phyloP scores from a whole-genome alignment of 352 stramenopile genomes.

The Globisporangium nagaii region DNA sequence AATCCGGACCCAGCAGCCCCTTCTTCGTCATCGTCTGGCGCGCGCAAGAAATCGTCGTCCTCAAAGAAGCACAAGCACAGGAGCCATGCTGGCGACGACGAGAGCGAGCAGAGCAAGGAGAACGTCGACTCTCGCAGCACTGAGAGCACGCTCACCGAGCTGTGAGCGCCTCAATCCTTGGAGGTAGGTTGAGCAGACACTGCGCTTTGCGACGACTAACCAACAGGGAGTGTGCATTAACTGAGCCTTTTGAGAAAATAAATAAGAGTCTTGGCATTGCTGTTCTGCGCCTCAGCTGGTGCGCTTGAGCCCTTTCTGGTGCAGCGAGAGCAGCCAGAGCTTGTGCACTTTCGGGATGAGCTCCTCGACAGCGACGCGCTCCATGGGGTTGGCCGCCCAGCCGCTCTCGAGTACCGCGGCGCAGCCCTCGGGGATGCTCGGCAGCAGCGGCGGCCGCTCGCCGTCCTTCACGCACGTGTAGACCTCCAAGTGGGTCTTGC shows the following conservation, averaged over 20 bases:
- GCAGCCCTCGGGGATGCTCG: constrained; percentile 64
- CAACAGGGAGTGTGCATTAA: neutral
- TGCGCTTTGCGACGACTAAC: no score
- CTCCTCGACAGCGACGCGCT: constrained; percentile 68
- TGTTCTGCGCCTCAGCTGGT: constrained; percentile 23
- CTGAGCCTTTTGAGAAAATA: neutral
- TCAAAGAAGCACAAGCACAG: constrained; percentile 15
- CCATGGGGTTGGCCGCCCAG: constrained; percentile 62
- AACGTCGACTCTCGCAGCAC: neutral
- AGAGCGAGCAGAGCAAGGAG: constrained; percentile 6
- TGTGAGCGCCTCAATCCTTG: constrained; percentile 1
- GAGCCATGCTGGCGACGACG: neutral
- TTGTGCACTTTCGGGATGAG: constrained; percentile 75
- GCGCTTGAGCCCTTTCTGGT: constrained; percentile 67
- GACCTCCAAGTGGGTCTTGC: constrained; percentile 72
- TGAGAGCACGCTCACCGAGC: constrained; percentile 8
- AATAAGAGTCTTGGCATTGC: constrained; percentile 1
- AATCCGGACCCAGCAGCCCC: constrained; percentile 8
- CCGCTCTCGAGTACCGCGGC: constrained; percentile 67
- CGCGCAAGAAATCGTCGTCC: constrained; percentile 19
- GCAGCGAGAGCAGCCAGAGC: constrained; percentile 69
- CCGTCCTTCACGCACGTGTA: constrained; percentile 70
- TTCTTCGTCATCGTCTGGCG: neutral
- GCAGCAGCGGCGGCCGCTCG: constrained; percentile 62
- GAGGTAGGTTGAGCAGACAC: neutral